phyloP scores from a whole-genome alignment of 2,329 filamentous ascomycete genomes.

The Atkinsonella hypoxylon region DNA sequence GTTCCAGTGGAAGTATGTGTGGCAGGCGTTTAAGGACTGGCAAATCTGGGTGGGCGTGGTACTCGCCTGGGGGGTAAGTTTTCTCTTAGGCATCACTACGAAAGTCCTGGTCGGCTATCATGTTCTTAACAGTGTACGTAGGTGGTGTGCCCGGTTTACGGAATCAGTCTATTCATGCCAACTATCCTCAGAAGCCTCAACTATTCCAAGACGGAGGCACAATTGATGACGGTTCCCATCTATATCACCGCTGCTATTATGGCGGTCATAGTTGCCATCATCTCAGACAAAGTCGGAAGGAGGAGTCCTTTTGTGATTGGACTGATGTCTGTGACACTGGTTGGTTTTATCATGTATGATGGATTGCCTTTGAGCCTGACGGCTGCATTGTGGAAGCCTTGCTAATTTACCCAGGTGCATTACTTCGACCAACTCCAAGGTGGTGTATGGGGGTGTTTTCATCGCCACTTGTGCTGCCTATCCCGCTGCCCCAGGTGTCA shows the following conservation, averaged over 20 bases:
- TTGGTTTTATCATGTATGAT: conserved; percentile 43
- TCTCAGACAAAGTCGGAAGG: conserved; percentile 42
- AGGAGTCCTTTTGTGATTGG: conserved; percentile 43
- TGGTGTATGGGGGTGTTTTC: conserved; percentile 65
- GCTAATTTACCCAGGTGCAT: conserved; percentile 36
- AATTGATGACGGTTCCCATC: conserved; percentile 52
- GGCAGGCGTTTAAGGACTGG: conserved; percentile 64
- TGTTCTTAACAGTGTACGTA: conserved; percentile 10
- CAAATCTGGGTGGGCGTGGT: conserved; percentile 56
- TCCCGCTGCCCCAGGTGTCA: conserved; percentile 65
- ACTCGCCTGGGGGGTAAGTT: conserved; percentile 51
- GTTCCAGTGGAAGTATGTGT: conserved; percentile 65
- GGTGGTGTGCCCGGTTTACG: conserved; percentile 42
- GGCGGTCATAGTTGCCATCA: conserved; percentile 39
- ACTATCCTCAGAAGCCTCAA: conserved; percentile 50
- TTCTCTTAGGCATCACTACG: too few relatives aligned
- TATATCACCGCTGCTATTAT: conserved; percentile 51
- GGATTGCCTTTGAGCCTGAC: not conserved
- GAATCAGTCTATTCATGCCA: conserved; percentile 48
- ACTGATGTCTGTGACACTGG: conserved; percentile 38
- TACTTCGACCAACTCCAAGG: conserved; percentile 41
- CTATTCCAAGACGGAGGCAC: conserved; percentile 42
- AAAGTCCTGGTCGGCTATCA: not conserved
- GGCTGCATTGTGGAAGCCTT: not conserved
- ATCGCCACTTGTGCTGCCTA: conserved; percentile 69